phyloP scores from a whole-genome alignment of 805 yeast genomes.

The Ogataea pignaliae region DNA sequence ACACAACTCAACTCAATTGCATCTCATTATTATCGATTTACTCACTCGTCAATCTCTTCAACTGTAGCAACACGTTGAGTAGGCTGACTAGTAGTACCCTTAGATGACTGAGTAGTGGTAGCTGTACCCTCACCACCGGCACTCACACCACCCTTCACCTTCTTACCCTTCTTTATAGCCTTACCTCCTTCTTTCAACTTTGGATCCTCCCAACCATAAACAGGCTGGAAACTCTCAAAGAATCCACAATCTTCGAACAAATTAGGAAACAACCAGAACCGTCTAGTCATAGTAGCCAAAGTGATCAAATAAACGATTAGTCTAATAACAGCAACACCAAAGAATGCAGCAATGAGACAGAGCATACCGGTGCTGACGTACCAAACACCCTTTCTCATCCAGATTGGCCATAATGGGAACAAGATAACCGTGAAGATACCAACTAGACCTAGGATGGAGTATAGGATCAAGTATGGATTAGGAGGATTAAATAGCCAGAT shows the following conservation, averaged over 20 bases:
- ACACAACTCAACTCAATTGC: not conserved
- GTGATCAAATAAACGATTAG: conserved; percentile 63
- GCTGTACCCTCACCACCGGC: not conserved
- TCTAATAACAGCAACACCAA: conserved; percentile 75
- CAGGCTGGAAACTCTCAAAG: conserved; percentile 83
- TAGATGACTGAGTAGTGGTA: conserved; percentile 9
- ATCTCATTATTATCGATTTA: not conserved
- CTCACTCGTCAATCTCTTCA: conserved; percentile 19
- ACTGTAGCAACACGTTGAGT: conserved; percentile 24
- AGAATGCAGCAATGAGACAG: conserved; percentile 69
- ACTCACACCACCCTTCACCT: not conserved
- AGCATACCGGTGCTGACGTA: conserved; percentile 75
- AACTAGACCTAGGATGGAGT: conserved; percentile 61
- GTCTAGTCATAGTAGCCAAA: conserved; percentile 54
- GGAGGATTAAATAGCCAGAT: conserved; percentile 80
- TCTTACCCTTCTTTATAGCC: conserved; percentile 6
- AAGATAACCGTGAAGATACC: conserved; percentile 60
- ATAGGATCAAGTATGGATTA: conserved; percentile 56
- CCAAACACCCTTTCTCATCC: conserved; percentile 89
- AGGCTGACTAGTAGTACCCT: conserved; percentile 6
- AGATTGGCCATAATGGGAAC: conserved; percentile 94
- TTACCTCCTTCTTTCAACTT: conserved; percentile 21
- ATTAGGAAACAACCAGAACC: conserved; percentile 96
- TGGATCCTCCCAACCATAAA: conserved; percentile 70
- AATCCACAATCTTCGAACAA: conserved; percentile 94